A percentile compares a stretch with the other conserved stretches of the same genome.
These are phyloP conservation scores for Huntiella decipiens DNA, from an alignment of 2,329 filamentous ascomycete genomes.

Conservation along the genomic window DNA sequence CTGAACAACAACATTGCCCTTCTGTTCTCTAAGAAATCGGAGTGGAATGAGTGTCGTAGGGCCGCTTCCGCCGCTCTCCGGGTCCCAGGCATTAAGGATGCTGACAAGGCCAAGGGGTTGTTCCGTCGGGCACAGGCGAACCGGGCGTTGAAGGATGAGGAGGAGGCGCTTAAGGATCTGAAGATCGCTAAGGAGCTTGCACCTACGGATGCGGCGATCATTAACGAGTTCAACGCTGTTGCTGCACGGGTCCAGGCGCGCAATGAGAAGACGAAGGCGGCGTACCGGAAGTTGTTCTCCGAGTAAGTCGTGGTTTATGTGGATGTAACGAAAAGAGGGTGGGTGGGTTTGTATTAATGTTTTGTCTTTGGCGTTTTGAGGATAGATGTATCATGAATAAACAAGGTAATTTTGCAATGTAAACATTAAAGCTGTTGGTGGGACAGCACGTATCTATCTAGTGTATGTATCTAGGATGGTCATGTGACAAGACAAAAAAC, in stretches of 20 bases:
- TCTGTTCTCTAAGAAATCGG: constrained; percentile 60
- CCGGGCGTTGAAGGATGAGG: constrained; percentile 64
- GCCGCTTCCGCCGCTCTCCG: constrained; percentile 57
- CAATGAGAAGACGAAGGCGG: constrained; percentile 75
- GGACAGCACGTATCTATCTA: neutral
- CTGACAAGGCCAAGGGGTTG: constrained; percentile 74
- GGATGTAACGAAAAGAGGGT: neutral
- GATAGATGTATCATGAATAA: neutral
- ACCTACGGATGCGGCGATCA: constrained; percentile 56
- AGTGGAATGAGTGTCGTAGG: constrained; percentile 50
- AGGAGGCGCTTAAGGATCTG: constrained; percentile 56
- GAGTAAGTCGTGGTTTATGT: neutral
- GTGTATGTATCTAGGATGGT: neutral
- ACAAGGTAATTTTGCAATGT: neutral
- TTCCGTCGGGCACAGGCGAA: constrained; percentile 68
- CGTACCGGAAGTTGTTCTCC: constrained; percentile 78
- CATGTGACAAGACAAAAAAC: constrained; percentile 1
- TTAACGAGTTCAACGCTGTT: constrained; percentile 55
- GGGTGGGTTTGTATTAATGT: neutral
- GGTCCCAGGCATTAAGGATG: constrained; percentile 43
- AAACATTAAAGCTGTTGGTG: neutral
- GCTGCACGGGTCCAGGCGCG: constrained; percentile 58
- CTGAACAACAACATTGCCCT: constrained; percentile 81
- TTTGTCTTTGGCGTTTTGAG: neutral
- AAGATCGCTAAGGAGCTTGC: constrained; percentile 55